Evolutionary conservation across 768 basidiomycete genomes (phyloP).

Genomic region (Kwoniella newhampshirensis): DNA sequence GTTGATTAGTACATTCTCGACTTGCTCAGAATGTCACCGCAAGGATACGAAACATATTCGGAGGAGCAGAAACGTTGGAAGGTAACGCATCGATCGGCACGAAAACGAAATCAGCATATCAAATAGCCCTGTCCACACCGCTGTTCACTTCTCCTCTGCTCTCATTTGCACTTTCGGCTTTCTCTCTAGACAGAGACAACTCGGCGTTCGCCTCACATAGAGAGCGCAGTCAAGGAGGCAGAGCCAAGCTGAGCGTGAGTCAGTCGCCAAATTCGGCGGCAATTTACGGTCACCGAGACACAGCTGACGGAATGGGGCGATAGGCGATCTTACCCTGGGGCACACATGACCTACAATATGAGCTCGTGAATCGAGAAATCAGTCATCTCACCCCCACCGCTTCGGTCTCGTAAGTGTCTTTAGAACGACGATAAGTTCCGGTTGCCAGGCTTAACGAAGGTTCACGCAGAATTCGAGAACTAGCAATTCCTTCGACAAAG

Average conservation of each 20-base stretch:
- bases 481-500: constrained; percentile 77
- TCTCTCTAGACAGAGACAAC: constrained; percentile 76
- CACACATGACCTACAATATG: constrained; percentile 77
- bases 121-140: constrained; percentile 54
- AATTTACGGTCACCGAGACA: too few relatives aligned
- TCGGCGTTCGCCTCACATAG: constrained; percentile 64
- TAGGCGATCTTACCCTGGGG: constrained; percentile 52
- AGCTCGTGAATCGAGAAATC: constrained; percentile 75
- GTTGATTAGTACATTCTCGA: neutral
- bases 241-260: constrained; percentile 71
- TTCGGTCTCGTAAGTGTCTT: constrained; percentile 67
- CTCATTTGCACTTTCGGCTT: constrained; percentile 68
- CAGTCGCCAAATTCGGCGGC: too few relatives aligned
- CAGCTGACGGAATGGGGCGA: too few relatives aligned
- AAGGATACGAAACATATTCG: constrained; percentile 81
- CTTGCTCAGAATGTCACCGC: constrained; percentile 69
- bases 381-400: constrained; percentile 70
- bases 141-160: constrained; percentile 61
- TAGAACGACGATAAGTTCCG: constrained; percentile 7
- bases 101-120: constrained; percentile 76
- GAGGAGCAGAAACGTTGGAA: constrained; percentile 84
- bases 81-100: constrained; percentile 81
- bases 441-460: neutral
- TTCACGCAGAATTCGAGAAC: constrained; percentile 69
- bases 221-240: constrained; percentile 58